Base-by-base conservation (phyloP, 371 early-diverging fungal genomes). In the Zancudomyces culisetae region DNA sequence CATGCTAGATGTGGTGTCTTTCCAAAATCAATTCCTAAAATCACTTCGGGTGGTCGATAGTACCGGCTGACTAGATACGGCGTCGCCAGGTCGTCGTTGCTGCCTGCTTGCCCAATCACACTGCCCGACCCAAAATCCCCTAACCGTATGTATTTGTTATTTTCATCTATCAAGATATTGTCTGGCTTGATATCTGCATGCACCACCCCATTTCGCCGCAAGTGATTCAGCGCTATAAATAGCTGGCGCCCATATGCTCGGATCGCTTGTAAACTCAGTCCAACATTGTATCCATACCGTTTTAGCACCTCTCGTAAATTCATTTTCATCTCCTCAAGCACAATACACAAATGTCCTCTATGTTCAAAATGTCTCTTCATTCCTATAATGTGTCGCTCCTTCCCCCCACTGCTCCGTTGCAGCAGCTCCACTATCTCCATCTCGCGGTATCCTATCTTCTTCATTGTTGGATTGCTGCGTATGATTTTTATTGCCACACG, bases 1-100 rank as follows among this genome's bases (percentile, higher is more conserved):
- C n/a, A n/a, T n/a, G n/a, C n/a, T n/a, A n/a, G n/a, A 35, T 70
- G 73, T 62, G 88, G 88, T 10, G 35, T 10, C 10, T 15, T 15
- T 18, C 22, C 18, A 58, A 90, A 91, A 0, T 84, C 71, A 23
- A 89, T 58, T 0, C 95, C 95, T n/a, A 96, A 65, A 43, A 94
- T 94, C 57, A 99, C 83, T 70, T 99, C 99, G 2, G 99, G 99
- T 0, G 99, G 86, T 35, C 99, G 83, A 61, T 99, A 99, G 73
- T 94, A 99, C 45, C 99, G 77, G 48, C 90, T 90, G 29, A 93
- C 91, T 2, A 98, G 72, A 56, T 95, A 95, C 2, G 93, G 92
- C 15, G 95, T 94, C 43, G 90, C 84, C 42, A 89, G 88, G 59
- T 80, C 81, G 57, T 90, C 92, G 8, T 73, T 64, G 6, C 10